Conservation (phyloP, 2,329 filamentous ascomycete genomes). For the Torrubiella hemipterigena region DNA sequence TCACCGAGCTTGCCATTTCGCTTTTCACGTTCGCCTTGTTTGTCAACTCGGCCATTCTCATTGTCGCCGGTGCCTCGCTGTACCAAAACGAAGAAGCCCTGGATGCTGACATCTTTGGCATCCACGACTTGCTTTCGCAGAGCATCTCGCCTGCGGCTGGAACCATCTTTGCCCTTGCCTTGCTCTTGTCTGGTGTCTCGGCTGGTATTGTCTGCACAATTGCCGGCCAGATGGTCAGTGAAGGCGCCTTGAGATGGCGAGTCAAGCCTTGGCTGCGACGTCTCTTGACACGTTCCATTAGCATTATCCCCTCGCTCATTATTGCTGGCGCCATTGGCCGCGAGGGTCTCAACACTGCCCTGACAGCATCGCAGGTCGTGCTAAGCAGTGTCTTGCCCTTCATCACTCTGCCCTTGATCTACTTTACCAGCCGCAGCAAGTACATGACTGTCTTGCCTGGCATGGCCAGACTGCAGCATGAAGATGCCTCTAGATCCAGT, state of each 20-base stretch:
- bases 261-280: constrained; percentile 68
- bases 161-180: constrained; percentile 70
- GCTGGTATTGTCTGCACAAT: constrained; percentile 86
- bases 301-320: constrained; percentile 71
- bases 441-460: constrained; percentile 63
- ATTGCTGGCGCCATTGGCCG: constrained; percentile 70
- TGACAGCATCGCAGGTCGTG: constrained; percentile 68
- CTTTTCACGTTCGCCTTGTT: constrained; percentile 78
- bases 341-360: constrained; percentile 54
- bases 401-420: constrained; percentile 71
- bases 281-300: constrained; percentile 65
- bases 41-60: constrained; percentile 72
- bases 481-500: constrained; percentile 13
- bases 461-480: constrained; percentile 19
- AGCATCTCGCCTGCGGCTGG: constrained; percentile 66
- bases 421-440: constrained; percentile 66
- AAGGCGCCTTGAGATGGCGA: constrained; percentile 68
- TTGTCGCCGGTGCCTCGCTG: constrained; percentile 68
- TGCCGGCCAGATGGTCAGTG: constrained; percentile 77
- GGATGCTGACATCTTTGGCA: constrained; percentile 70
- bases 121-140: constrained; percentile 58
- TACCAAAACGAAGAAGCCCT: constrained; percentile 49
- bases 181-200: constrained; percentile 68
- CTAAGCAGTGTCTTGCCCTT: constrained; percentile 72
- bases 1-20: constrained; percentile 56